Conservation (phyloP, 371 early-diverging fungal genomes). For the Capillidium rhysosporum region DNA sequence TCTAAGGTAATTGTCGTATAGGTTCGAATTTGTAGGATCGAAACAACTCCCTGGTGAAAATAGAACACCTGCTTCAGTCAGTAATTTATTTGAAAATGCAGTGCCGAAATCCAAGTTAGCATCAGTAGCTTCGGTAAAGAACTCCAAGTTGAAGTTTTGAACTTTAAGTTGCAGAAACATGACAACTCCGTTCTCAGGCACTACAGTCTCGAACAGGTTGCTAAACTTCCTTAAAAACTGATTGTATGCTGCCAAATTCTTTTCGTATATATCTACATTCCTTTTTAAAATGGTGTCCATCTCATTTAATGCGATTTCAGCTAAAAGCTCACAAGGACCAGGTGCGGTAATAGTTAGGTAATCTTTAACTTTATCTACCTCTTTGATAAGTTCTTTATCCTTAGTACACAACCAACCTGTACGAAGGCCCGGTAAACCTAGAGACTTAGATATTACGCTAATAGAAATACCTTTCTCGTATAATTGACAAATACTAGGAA, state of each 20-base stretch:
- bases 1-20: neutral
- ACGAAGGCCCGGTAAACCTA: neutral
- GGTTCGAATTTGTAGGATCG: neutral
- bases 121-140: neutral
- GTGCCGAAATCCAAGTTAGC: no score
- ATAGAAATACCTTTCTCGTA: neutral
- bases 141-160: neutral
- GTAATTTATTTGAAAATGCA: neutral
- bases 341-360: neutral
- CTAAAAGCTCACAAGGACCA: neutral
- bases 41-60: neutral
- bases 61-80: neutral
- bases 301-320: neutral
- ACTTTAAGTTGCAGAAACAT: neutral
- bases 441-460: neutral
- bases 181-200: neutral
- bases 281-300: neutral
- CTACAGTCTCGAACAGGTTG: neutral
- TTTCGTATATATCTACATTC: neutral
- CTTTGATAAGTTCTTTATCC: neutral
- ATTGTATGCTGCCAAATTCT: neutral
- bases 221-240: neutral
- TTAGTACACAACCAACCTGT: neutral
- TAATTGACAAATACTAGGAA: neutral
- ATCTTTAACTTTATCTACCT: neutral